Evolutionary conservation across 1,284 basidiomycete genomes (phyloP), one percentile per base, ranked within the genome.

Genomic region (Peniophora sp.): DNA sequence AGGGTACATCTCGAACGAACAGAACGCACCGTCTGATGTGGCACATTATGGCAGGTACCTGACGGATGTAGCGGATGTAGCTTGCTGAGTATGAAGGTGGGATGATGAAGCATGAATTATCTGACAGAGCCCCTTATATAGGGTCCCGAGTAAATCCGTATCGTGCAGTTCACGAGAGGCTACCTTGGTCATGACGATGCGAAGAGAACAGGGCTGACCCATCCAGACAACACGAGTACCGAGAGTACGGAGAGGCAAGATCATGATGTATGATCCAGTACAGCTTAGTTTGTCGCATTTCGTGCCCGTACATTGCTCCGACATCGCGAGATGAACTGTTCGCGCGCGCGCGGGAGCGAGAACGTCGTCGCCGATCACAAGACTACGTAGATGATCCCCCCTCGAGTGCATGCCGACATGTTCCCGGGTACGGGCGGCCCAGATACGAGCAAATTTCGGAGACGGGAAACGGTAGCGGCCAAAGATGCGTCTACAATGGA

Each of bases 231-330:
- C n/a, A 41, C 39, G 39, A 41, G 15, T 41, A n/a, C 20, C 27
- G 27, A 32, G 27, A 41, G n/a, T 41, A 37, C 39, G 34, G 41
- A 5, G 39, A 51, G 48, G 62, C 56, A 56, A 62, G 52, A 62
- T 54, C 56, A 54, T 53, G 15, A 47, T 12, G 48, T 55, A 54
- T 5, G 56, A 48, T 54, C 51, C 12, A 32, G 27, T 32, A 32
- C 27, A 32, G 27, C 27, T 32, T 6, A 32, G 6, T 5, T 32
- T 12, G 27, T 32, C 27, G 12, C 5, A 12, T 12, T 32, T 32
- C 27, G 12, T 32, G 27, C 27, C 12, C 27, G 27, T 32, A 12
- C 27, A 32, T 32, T 32, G 27, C 27, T 32, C 27, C 27, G 27
- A 32, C 6, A 32, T 32, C 27, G 27, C 27, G 27, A 32, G 27